Conservation (phyloP, 441 rosid species). For the Euphorbia schlechtendalii region DNA sequence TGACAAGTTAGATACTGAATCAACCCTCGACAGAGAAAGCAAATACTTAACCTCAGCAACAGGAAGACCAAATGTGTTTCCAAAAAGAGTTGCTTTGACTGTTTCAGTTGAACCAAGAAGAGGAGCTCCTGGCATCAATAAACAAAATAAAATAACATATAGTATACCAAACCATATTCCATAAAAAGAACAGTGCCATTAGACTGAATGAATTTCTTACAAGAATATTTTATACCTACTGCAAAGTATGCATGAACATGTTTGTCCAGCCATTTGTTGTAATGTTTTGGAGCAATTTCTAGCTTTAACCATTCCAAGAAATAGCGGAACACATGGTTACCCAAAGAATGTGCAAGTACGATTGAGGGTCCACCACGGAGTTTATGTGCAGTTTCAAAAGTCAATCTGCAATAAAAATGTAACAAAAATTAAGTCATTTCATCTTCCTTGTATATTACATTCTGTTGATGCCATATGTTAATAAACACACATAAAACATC, state of each 20-base stretch:
- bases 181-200: constrained; percentile 14
- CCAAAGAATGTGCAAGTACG: constrained; percentile 97
- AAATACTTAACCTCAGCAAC: constrained; percentile 83
- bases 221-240: constrained; percentile 55
- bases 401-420: constrained; percentile 48
- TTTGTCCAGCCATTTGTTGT: constrained; percentile 80
- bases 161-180: constrained; percentile 15
- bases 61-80: constrained; percentile 89
- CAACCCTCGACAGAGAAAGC: constrained; percentile 16
- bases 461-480: neutral
- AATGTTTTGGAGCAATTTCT: constrained; percentile 94
- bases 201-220: constrained; percentile 10
- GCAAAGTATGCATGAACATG: constrained; percentile 95
- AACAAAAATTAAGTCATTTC: neutral
- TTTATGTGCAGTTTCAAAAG: constrained; percentile 90
- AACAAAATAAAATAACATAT: constrained; percentile 19
- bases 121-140: constrained; percentile 67
- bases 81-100: constrained; percentile 72
- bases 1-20: constrained; percentile 1
- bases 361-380: constrained; percentile 91
- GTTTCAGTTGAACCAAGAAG: constrained; percentile 91
- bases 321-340: constrained; percentile 92
- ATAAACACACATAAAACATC: constrained; percentile 1
- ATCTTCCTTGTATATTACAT: constrained; percentile 1
- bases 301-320: constrained; percentile 97